Conservation (phyloP, 441 rosid genomes). For the Adansonia grandidieri region DNA sequence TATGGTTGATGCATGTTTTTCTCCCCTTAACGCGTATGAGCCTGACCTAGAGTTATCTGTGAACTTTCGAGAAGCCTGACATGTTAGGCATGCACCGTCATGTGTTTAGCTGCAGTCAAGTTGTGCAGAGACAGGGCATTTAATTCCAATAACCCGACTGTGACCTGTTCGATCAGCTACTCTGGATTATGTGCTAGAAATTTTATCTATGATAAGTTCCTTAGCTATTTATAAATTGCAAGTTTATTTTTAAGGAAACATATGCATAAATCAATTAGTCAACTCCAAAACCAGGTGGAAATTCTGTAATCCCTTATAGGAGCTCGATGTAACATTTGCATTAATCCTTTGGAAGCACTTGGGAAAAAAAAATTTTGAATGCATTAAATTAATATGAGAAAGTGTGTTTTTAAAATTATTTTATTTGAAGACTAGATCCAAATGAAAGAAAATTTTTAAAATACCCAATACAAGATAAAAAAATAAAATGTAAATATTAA, state of each 20-base stretch:
- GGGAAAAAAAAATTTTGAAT: too few species aligned
- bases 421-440: too few species aligned
- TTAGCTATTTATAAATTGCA: background rate
- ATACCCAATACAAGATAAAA: too few species aligned
- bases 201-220: too few species aligned
- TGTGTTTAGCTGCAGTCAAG: background rate
- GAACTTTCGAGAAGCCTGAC: constrained; percentile 55
- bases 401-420: too few species aligned
- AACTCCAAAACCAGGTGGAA: background rate
- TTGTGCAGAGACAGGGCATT: background rate
- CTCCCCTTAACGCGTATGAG: constrained; percentile 52
- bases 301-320: background rate
- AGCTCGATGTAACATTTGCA: background rate
- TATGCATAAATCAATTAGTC: background rate
- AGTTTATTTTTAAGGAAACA: background rate
- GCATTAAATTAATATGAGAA: too few species aligned
- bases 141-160: background rate
- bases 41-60: constrained; percentile 76
- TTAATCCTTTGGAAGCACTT: too few species aligned
- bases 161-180: background rate
- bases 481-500: too few species aligned
- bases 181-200: background rate
- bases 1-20: constrained; percentile 78
- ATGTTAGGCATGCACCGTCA: background rate
- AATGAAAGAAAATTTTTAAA: too few species aligned